Evolutionary conservation across 2,329 filamentous ascomycete species (phyloP).

Genomic region (Emergomyces pasteurianus): DNA sequence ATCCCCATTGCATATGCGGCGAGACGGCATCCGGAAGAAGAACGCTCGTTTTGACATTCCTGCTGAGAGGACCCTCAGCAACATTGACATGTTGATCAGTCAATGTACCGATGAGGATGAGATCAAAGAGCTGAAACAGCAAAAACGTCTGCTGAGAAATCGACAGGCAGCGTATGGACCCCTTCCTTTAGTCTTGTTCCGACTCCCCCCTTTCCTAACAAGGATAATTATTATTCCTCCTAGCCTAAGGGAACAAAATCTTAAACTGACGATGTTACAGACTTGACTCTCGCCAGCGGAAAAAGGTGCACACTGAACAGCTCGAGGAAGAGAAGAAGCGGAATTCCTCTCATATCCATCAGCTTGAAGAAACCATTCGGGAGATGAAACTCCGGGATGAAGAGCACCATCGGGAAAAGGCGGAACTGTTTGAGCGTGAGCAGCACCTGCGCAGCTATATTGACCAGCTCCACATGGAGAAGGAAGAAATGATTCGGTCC

Average conservation of each 20-base stretch:
- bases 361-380: slow-evolving; percentile 66
- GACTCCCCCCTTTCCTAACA: neutral
- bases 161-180: slow-evolving; percentile 82
- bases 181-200: slow-evolving; percentile 15
- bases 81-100: slow-evolving; percentile 86
- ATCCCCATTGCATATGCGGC: slow-evolving; percentile 60
- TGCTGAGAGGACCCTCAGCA: slow-evolving; percentile 79
- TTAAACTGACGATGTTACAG: slow-evolving; percentile 34
- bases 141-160: slow-evolving; percentile 89
- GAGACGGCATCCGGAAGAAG: slow-evolving; percentile 95
- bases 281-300: slow-evolving; percentile 90
- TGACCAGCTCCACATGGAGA: slow-evolving; percentile 67
- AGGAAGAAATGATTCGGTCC: slow-evolving; percentile 76
- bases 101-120: slow-evolving; percentile 72
- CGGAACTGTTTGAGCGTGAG: slow-evolving; percentile 57
- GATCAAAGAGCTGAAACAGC: slow-evolving; percentile 96
- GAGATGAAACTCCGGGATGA: slow-evolving; percentile 53
- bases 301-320: slow-evolving; percentile 96
- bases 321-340: slow-evolving; percentile 96
- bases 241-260: neutral
- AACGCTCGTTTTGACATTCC: slow-evolving; percentile 97
- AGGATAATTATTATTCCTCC: neutral
- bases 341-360: slow-evolving; percentile 61
- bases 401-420: slow-evolving; percentile 41
- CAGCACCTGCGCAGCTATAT: slow-evolving; percentile 64